These are phyloP conservation scores for Fusarium humuli DNA, from an alignment of 2,329 filamentous ascomycete genomes.

Conservation along the genomic window DNA sequence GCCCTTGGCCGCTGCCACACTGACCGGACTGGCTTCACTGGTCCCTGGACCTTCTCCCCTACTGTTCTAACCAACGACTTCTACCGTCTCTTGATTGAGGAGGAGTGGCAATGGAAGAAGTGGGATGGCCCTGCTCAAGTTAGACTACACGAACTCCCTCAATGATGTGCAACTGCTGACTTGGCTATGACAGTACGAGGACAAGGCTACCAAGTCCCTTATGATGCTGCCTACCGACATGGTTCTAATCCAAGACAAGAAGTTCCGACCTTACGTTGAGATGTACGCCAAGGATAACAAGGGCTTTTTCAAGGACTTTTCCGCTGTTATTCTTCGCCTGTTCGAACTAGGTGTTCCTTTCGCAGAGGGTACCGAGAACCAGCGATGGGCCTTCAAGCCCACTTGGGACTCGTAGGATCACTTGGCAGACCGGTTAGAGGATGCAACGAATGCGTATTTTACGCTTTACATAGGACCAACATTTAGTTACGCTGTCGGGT, in stretches of 20 bases:
- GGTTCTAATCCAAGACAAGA: constrained; percentile 87
- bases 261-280: constrained; percentile 82
- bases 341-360: constrained; percentile 97
- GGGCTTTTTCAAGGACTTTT: constrained; percentile 93
- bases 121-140: constrained; percentile 86
- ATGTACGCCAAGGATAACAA: constrained; percentile 93
- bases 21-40: constrained; percentile 87
- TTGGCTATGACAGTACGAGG: constrained; percentile 69
- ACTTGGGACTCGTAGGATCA: constrained; percentile 30
- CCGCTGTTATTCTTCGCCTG: constrained; percentile 79
- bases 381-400: constrained; percentile 73
- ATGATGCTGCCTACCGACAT: constrained; percentile 99
- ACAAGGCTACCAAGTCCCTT: constrained; percentile 84
- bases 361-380: constrained; percentile 67
- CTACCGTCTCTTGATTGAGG: constrained; percentile 86
- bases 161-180: too few species aligned
- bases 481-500: too few species aligned
- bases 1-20: constrained; percentile 90
- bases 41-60: constrained; percentile 92
- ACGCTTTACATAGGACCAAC: too few species aligned
- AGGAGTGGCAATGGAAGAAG: constrained; percentile 94
- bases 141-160: too few species aligned
- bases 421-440: too few species aligned
- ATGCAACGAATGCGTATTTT: too few species aligned
- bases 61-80: constrained; percentile 95